These are phyloP conservation scores for Vitis hybrid DNA, from an alignment of 177 flowering plant species.

Conservation along the genomic window DNA sequence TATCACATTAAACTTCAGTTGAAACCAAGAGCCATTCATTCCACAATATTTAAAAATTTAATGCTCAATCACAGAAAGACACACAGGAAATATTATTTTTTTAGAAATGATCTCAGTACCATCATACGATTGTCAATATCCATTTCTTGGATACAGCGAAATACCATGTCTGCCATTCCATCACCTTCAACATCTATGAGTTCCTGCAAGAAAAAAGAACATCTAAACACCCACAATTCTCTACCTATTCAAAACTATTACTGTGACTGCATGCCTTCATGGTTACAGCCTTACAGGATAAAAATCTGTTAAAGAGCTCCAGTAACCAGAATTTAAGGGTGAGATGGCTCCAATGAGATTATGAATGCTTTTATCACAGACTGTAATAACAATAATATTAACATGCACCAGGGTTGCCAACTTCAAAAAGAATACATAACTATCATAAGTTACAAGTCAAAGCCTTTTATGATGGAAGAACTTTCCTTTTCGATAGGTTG, in stretches of 20 bases:
- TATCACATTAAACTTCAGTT: too few species aligned
- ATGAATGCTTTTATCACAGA: neutral
- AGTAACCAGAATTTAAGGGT: neutral
- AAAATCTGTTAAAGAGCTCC: neutral
- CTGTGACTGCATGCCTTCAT: neutral
- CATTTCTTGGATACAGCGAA: conserved; percentile 98
- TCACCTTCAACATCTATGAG: conserved; percentile 98
- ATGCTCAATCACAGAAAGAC: neutral
- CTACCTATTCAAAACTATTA: neutral
- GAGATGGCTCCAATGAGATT: neutral
- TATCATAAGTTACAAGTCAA: neutral
- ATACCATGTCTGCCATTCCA: conserved; percentile 99
- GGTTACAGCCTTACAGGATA: neutral
- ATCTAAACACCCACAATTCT: conserved; percentile 1
- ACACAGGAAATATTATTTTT: neutral
- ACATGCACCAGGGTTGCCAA: neutral
- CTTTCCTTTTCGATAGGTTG: too few species aligned
- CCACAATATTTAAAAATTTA: neutral
- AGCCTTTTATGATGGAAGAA: neutral
- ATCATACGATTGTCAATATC: conserved; percentile 98
- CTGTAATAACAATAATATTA: neutral
- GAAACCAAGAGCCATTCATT: too few species aligned
- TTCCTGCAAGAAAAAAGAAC: conserved; percentile 53
- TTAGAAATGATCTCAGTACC: conserved; percentile 39
- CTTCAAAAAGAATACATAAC: neutral